Evolutionary conservation across 2,329 filamentous ascomycete genomes (phyloP), one percentile per base, ranked within the genome.

Genomic region (Trichoderma harzianum): DNA sequence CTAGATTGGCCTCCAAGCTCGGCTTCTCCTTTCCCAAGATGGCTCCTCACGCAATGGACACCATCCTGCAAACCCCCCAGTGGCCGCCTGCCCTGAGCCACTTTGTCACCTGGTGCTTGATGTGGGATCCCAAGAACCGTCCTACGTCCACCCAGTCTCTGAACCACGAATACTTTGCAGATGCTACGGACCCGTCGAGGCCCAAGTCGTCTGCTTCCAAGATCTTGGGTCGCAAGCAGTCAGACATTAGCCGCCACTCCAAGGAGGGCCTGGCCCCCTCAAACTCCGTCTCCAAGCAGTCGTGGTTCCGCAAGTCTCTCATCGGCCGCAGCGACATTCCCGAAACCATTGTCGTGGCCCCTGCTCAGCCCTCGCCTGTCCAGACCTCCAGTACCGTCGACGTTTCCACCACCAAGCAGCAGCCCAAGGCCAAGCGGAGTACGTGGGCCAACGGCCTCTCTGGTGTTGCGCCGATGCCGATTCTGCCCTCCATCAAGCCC

Each of bases 1-100:
- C 94, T 60, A 89, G 94, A 73, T 86, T 99, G 72, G 96, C 96
- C 71, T 94, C 96, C 76, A 98, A 98, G 86, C 88, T 99, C 74
- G 96, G 96, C 70, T 99, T 99, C 82, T 98, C 96, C 0, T 99
- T 99, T 83, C 96, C 96, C 73, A 98, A 96, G 90, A 98, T 99
- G 96, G 95, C 96, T 26, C 96, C 96, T 65, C 96, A 98, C 81
- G 90, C 95, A 21, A 94, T 99, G 89, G 95, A 98, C 77, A 97
- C 94, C 6, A 96, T 98, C 75, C 86, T 99, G 8, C 94, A 94
- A 79, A 81, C 92, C 30, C 94, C 96, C 18, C 93, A 97, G 78
- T 99, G 96, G 96, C 96, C 96, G 7, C 84, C 91, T 1, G 92
- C 94, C 24, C 87, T 99, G 70, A 92, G 92, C 78, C 90, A 97